These are phyloP conservation scores for Petrea volubilis DNA, from an alignment of 257 asterid species.

Conservation along the genomic window DNA sequence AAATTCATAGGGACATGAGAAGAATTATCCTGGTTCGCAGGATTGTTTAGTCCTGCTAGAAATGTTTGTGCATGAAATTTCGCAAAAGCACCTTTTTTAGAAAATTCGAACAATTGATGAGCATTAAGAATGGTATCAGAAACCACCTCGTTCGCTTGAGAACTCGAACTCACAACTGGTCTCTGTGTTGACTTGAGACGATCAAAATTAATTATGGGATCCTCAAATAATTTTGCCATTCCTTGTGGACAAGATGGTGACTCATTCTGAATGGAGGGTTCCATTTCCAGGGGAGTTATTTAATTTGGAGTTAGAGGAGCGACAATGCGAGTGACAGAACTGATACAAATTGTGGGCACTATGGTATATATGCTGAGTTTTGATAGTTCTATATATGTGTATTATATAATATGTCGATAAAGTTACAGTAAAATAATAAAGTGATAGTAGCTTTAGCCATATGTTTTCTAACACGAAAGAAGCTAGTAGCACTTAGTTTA, in stretches of 20 bases:
- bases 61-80: slow-evolving; percentile 27
- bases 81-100: slow-evolving; percentile 27
- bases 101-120: slow-evolving; percentile 32
- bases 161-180: slow-evolving; percentile 27
- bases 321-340: slow-evolving; percentile 25
- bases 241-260: slow-evolving; percentile 29
- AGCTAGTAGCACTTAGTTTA: slow-evolving; percentile 7
- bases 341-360: slow-evolving; percentile 28
- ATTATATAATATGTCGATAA: slow-evolving; percentile 22
- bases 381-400: neutral
- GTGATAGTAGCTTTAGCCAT: neutral
- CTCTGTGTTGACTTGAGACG: neutral
- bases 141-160: slow-evolving; percentile 23
- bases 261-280: slow-evolving; percentile 50
- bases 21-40: slow-evolving; percentile 10
- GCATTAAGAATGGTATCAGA: slow-evolving; percentile 23
- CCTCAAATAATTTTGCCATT: slow-evolving; percentile 21
- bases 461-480: neutral
- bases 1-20: slow-evolving; percentile 29
- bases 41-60: slow-evolving; percentile 10
- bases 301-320: slow-evolving; percentile 11
- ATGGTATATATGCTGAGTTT: slow-evolving; percentile 32
- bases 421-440: slow-evolving; percentile 27
- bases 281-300: slow-evolving; percentile 33
- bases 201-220: neutral